Evolutionary conservation across 2,329 filamentous ascomycete genomes (phyloP).

Genomic region (Zymoseptoria pseudotritici): DNA sequence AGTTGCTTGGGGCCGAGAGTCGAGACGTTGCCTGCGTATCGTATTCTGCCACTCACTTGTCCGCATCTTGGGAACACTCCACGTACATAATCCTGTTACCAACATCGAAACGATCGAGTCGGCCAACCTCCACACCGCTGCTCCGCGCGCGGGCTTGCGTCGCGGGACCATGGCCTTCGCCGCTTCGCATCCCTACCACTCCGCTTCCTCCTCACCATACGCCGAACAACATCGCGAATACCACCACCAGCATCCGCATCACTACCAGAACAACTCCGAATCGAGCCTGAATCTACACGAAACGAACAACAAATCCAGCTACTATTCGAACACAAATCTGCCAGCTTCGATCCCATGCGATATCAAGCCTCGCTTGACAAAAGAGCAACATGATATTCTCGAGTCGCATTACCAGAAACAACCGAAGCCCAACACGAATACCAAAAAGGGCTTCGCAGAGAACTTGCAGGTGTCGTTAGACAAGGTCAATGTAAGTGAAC

Average conservation of each 20-base stretch:
- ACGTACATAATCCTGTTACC: not conserved
- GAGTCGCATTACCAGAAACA: conserved; percentile 43
- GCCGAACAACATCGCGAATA: not conserved
- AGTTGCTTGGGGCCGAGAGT: not conserved
- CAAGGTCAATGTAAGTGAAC: conserved; percentile 45
- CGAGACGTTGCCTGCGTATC: not conserved
- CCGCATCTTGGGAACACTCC: not conserved
- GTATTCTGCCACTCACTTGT: not conserved
- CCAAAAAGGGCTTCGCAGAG: conserved; percentile 45
- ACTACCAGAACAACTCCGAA: not conserved
- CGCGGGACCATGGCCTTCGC: conserved; percentile 15
- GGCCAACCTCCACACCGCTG: not conserved
- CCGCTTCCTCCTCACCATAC: conserved; percentile 2
- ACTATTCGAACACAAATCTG: conserved; percentile 11
- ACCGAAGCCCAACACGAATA: conserved; percentile 43
- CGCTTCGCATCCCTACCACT: conserved; percentile 6
- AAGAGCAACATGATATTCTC: conserved; percentile 47
- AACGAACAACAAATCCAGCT: not conserved
- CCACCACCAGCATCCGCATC: not conserved
- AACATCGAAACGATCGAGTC: not conserved
- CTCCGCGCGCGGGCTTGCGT: not conserved
- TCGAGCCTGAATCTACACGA: not conserved
- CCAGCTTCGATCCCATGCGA: conserved; percentile 31
- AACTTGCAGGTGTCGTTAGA: conserved; percentile 42
- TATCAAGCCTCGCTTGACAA: conserved; percentile 46